phyloP scores from a whole-genome alignment of 164 flowering plant species.

The Buxus sempervirens region DNA sequence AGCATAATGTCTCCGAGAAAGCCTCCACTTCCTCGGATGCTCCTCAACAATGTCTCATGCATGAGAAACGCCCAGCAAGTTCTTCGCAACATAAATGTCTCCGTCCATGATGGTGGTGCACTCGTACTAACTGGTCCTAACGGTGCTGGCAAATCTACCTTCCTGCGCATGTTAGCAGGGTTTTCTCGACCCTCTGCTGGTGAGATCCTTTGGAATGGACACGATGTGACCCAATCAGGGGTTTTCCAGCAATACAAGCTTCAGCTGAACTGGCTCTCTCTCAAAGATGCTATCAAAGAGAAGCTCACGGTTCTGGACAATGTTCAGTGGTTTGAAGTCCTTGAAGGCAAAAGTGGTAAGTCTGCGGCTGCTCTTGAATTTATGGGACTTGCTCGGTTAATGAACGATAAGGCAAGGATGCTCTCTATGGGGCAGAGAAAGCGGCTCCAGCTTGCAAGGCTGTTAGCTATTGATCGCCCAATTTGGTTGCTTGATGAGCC shows the following conservation, averaged over 20 bases:
- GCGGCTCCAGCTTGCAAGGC: slow-evolving; percentile 77
- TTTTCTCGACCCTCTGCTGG: slow-evolving; percentile 89
- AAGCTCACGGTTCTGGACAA: slow-evolving; percentile 73
- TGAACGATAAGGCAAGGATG: slow-evolving; percentile 73
- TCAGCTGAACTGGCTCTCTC: slow-evolving; percentile 88
- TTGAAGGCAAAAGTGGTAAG: slow-evolving; percentile 74
- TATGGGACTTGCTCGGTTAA: slow-evolving; percentile 79
- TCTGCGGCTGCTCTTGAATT: slow-evolving; percentile 64
- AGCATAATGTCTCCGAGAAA: slow-evolving; percentile 46
- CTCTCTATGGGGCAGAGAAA: slow-evolving; percentile 93
- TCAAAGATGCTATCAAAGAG: slow-evolving; percentile 79
- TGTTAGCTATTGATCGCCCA: slow-evolving; percentile 81
- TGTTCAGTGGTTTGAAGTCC: slow-evolving; percentile 75
- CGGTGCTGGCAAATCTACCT: slow-evolving; percentile 87
- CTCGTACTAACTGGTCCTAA: slow-evolving; percentile 77
- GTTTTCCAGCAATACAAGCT: slow-evolving; percentile 84
- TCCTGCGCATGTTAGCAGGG: slow-evolving; percentile 87
- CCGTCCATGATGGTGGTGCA: slow-evolving; percentile 81
- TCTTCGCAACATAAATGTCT: slow-evolving; percentile 65
- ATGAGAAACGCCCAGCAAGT: slow-evolving; percentile 87
- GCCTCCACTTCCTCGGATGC: slow-evolving; percentile 70
- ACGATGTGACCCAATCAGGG: slow-evolving; percentile 68
- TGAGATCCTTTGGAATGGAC: slow-evolving; percentile 85
- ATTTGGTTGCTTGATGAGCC: slow-evolving; percentile 99
- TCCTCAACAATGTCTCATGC: slow-evolving; percentile 84